phyloP scores from a whole-genome alignment of 352 stramenopile genomes.

The Peronospora farinosa region DNA sequence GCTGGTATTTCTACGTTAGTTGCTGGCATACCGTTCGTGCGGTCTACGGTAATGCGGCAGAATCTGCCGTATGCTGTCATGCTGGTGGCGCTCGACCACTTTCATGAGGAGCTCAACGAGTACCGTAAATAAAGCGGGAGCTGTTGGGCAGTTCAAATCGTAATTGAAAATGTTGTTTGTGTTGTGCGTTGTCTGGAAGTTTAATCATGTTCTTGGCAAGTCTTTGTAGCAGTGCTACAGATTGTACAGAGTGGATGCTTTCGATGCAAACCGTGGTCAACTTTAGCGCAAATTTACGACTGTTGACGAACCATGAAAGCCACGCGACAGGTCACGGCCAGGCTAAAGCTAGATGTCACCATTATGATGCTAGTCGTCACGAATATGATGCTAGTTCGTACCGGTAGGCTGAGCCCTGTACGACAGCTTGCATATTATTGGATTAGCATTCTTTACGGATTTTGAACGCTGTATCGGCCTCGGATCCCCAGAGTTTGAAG shows the following conservation, averaged over 20 bases:
- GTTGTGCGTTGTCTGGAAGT: neutral
- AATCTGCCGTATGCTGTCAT: slow-evolving; percentile 74
- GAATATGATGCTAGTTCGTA: neutral
- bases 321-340: neutral
- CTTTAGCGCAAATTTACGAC: neutral
- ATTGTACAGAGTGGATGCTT: neutral
- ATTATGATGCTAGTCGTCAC: neutral
- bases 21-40: slow-evolving; percentile 51
- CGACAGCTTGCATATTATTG: no score
- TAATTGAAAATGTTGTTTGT: neutral
- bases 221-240: neutral
- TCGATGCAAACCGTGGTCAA: neutral
- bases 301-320: neutral
- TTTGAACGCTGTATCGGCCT: no score
- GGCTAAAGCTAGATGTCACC: neutral
- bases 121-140: slow-evolving; percentile 31
- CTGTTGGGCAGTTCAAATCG: neutral
- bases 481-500: no score
- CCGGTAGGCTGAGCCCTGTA: neutral
- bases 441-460: no score
- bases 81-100: slow-evolving; percentile 71
- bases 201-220: neutral
- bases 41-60: slow-evolving; percentile 57
- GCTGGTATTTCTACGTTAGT: slow-evolving; percentile 47
- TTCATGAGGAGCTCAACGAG: slow-evolving; percentile 73